Evolutionary conservation across 225 moss, liverwort and hornwort genomes (phyloP), one percentile per base, ranked within the genome.

Genomic region (Marchantia polymorpha): DNA sequence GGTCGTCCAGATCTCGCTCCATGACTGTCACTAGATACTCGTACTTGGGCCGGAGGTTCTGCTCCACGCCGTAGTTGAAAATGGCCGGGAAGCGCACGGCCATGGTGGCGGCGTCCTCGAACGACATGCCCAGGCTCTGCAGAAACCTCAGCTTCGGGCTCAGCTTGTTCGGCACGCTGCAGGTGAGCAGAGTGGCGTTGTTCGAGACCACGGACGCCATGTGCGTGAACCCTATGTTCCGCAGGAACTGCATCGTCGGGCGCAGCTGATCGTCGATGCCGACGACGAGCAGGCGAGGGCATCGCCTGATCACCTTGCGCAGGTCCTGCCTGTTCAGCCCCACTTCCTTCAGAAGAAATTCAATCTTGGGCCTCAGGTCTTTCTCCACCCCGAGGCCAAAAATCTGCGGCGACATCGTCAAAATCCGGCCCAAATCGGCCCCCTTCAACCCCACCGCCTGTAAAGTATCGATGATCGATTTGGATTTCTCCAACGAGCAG

Each of bases 31-130:
- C 88, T 82, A 94, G 74, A 79, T 90, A 94, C 23, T 20, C 86
- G 68, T 79, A 88, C 82, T 96, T 96, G 0, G 92, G 90, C 53
- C 76, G 83, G n/a, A 96, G 83, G 69, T 96, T 96, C 76, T 82
- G 82, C 72, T 89, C 91, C 61, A 92, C 82, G 50, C 92, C 92
- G 77, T 96, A 96, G 81, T 92, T 96, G 88, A 96, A 96, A 66
- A 91, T 91, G 63, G 91, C 91, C 16, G 92, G 96, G 61, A 94
- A 94, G 30, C 92, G 81, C 73, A 92, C 64, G 12, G 91, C 87
- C 58, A 87, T 83, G 72, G 85, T 85, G 75, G 88, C 83, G 6
- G 90, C 84, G 49, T 91, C 89, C 59, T 86, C 87, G 72, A 72
- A 79, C 25, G 91, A 86, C 51, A 94, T 81, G 47, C 92, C 92